Evolutionary conservation across 441 rosid genomes (phyloP).

Genomic region (Monsonia emarginata): DNA sequence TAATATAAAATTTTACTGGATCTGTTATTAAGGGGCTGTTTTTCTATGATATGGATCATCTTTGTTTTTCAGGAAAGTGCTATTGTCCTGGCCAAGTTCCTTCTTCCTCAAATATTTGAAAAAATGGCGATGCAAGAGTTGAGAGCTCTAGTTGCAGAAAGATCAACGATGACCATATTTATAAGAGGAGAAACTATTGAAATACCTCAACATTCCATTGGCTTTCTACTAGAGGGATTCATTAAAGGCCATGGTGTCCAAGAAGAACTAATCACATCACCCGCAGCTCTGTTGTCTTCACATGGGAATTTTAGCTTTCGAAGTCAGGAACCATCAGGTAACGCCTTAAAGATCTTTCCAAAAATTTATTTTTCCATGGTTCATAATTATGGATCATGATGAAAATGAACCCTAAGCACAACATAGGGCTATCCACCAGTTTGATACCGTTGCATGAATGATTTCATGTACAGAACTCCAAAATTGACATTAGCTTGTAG

Average conservation of each 20-base stretch:
- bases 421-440: not conserved
- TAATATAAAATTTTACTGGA: not conserved
- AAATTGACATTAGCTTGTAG: not conserved
- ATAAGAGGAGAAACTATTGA: slow-evolving; percentile 64
- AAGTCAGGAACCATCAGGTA: slow-evolving; percentile 46
- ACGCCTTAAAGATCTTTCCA: not conserved
- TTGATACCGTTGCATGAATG: not conserved
- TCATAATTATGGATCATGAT: not conserved
- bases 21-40: not conserved
- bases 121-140: slow-evolving; percentile 63
- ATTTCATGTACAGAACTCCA: not conserved
- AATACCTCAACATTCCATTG: slow-evolving; percentile 45
- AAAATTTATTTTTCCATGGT: not conserved
- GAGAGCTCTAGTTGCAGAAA: slow-evolving; percentile 61
- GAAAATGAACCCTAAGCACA: not conserved
- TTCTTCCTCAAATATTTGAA: slow-evolving; percentile 83
- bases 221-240: slow-evolving; percentile 72
- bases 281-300: slow-evolving; percentile 47
- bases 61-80: slow-evolving; percentile 63
- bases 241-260: slow-evolving; percentile 42
- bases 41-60: not conserved
- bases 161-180: slow-evolving; percentile 44
- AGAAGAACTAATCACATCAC: slow-evolving; percentile 55
- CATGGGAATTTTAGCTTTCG: slow-evolving; percentile 41
- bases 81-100: slow-evolving; percentile 51